Base-by-base conservation (phyloP, 2,329 filamentous ascomycete genomes). In the Zymoseptoria ardabiliae region DNA sequence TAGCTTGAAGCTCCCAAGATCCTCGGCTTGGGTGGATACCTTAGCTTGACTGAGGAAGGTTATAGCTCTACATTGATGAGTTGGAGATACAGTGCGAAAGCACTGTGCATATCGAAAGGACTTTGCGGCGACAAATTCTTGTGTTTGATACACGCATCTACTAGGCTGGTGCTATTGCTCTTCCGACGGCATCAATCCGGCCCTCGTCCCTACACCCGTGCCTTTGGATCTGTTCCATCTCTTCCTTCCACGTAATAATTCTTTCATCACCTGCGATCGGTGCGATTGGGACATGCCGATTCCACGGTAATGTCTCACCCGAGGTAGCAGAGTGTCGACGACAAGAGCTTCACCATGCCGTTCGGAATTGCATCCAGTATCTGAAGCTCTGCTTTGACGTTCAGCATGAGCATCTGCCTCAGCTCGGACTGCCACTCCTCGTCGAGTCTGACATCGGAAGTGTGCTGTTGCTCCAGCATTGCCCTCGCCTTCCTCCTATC, bases 341-440 rank as follows among this genome's bases (percentile, higher is more conserved):
- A 51, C 41, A 72, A 60, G 54, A 72, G 49, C 7, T 63, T 56
- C 9, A 13, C 45, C 67, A 72, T 66, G 5, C 66, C 67, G 45
- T 59, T 53, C 2, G 67, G 60, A 8, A 64, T 51, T 13, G 68
- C 66, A 57, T 73, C 70, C 3, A 74, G 63, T 25, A 73, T 28
- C 59, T 94, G 88, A 55, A 93, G 89, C 69, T 94, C 90, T 0
- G 87, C 87, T 68, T 93, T 94, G 53, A 85, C 67, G 56, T 88
- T 87, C 55, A 92, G 75, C 75, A 89, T 81, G 20, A 93, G 73
- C 88, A 93, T 91, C 0, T 79, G 66, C 68, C 91, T 89, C 17
- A 93, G 66, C 66, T 91, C 86, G 73, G 9, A 74, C 72, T n/a
- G 30, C 41, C 23, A 22, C 2, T 54, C 50, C 9, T 62, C 56